Conservation (phyloP, 2,329 filamentous ascomycete genomes). For the Malbranchea cinnamomea region DNA sequence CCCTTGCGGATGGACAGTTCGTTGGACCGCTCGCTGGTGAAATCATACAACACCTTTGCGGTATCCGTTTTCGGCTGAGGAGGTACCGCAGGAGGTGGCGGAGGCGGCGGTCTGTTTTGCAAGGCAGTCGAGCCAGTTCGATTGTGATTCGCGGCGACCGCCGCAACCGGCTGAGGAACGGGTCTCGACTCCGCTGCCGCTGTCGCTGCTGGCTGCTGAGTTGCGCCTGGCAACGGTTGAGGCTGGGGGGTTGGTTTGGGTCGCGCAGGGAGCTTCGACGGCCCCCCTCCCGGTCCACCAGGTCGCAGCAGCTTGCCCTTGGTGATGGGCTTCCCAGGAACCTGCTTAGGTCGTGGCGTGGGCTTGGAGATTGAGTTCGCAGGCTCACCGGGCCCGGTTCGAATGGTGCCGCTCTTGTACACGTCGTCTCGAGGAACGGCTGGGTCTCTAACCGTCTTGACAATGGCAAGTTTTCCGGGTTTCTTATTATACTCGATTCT, state of each 20-base stretch:
- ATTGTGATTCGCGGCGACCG: constrained; percentile 31
- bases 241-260: constrained; percentile 21
- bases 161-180: constrained; percentile 27
- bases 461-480: constrained; percentile 73
- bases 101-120: constrained; percentile 47
- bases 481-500: constrained; percentile 94
- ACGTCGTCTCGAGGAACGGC: constrained; percentile 55
- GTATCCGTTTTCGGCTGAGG: constrained; percentile 52
- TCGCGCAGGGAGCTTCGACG: constrained; percentile 46
- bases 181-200: constrained; percentile 27
- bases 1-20: constrained; percentile 69
- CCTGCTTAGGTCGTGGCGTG: constrained; percentile 73
- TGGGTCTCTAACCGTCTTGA: constrained; percentile 85
- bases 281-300: constrained; percentile 69
- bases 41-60: constrained; percentile 87
- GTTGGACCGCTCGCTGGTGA: constrained; percentile 67
- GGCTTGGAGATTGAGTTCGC: constrained; percentile 68
- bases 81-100: constrained; percentile 48
- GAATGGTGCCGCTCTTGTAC: constrained; percentile 88
- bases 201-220: constrained; percentile 19
- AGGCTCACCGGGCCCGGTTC: constrained; percentile 72
- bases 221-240: constrained; percentile 13
- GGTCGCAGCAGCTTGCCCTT: constrained; percentile 84
- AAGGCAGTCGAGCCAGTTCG: constrained; percentile 41
- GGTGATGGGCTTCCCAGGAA: constrained; percentile 80